Evolutionary conservation across 305 asterid genomes (phyloP), one percentile per base, ranked within the genome.

Genomic region (Withania somnifera): DNA sequence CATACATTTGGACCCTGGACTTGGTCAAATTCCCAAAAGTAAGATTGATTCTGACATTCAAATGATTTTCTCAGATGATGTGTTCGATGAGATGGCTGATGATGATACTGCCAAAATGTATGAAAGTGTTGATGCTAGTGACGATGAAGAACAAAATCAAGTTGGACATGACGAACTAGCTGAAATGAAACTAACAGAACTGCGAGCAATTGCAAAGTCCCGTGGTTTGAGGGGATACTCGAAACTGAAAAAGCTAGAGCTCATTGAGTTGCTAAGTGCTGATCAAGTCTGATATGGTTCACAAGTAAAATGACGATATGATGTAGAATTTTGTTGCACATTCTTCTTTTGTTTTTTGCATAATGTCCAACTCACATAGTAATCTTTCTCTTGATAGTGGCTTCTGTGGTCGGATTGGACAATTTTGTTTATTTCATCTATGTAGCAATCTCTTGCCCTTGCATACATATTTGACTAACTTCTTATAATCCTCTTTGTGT

Each of bases 1-100:
- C 69, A 38, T 67, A 15, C 51, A 32, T 77, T 30, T 57, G 64
- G 69, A 84, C 68, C 57, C 50, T 36, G 82, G 71, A 58, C 42
- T 13, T 69, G 69, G 38, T 47, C 47, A 32, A 24, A 61, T 28
- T 80, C 86, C 85, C 45, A 84, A 78, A 79, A 81, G 82, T 78
- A 83, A 78, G 82, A 69, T 79, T 80, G 88, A 82, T 54, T 81
- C 85, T 32, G 86, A 85, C 32, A 34, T 40, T 1, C 82, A 77
- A 28, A 52, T 75, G 15, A 66, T 83, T 26, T 86, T 88, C 73
- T 86, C 89, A 40, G 85, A 71, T 8, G 87, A 82, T 38, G 90
- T 20, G 24, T 86, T 82, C 47, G 86, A 81, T 82, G 90, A 76
- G 40, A 60, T 71, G 75, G 26, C 81, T 54, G 85, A 77, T 11